phyloP scores from a whole-genome alignment of 1,284 basidiomycete species.

The Moesziomyces antarcticus region DNA sequence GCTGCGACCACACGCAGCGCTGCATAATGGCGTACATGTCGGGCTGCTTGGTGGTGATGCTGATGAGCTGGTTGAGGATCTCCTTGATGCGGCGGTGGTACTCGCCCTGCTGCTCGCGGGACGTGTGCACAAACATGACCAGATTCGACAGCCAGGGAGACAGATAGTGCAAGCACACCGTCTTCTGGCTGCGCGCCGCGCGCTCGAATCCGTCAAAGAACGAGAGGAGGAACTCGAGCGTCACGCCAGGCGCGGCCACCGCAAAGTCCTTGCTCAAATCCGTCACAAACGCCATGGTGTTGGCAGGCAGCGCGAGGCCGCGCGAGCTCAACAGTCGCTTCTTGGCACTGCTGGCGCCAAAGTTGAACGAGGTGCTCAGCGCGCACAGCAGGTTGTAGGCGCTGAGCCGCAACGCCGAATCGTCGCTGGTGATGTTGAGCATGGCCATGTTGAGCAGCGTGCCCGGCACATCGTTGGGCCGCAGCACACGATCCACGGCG shows the following conservation, averaged over 20 bases:
- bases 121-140: conserved; percentile 59
- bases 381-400: conserved; percentile 64
- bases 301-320: conserved; percentile 60
- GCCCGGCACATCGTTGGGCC: conserved; percentile 62
- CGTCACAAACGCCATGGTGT: conserved; percentile 60
- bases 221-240: conserved; percentile 62
- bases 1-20: conserved; percentile 60
- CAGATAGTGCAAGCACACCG: conserved; percentile 60
- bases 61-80: conserved; percentile 60
- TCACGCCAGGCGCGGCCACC: conserved; percentile 59
- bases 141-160: conserved; percentile 63
- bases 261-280: conserved; percentile 64
- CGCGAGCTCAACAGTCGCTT: conserved; percentile 55
- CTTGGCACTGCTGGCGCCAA: conserved; percentile 58
- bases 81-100: conserved; percentile 63
- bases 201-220: conserved; percentile 65
- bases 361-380: conserved; percentile 65
- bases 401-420: conserved; percentile 51
- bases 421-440: conserved; percentile 63
- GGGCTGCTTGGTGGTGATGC: conserved; percentile 62
- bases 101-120: conserved; percentile 59
- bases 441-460: conserved; percentile 66
- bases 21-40: conserved; percentile 66
- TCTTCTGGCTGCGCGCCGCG: conserved; percentile 58
- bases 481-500: conserved; percentile 50